Evolutionary conservation across 495 filamentous ascomycete genomes (phyloP).

Genomic region (Neurospora africana): DNA sequence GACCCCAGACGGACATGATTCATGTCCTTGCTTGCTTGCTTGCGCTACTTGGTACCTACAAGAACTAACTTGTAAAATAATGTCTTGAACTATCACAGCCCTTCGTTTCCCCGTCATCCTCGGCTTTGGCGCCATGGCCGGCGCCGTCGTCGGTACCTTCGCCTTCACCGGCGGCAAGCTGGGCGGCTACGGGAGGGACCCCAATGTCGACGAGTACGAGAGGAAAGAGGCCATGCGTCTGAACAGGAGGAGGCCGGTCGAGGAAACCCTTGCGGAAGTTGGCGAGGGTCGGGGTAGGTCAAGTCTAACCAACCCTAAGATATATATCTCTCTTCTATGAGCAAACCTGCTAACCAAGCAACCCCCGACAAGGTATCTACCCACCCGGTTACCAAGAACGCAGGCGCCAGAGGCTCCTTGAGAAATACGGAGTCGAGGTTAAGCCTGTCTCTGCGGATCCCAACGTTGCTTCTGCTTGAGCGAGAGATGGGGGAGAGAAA

Average conservation of each 20-base stretch:
- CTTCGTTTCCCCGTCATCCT: conserved; percentile 70
- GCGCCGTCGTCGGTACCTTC: conserved; percentile 55
- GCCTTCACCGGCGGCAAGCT: conserved; percentile 68
- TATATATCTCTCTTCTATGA: neutral
- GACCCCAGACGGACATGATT: neutral
- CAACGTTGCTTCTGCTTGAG: conserved; percentile 9
- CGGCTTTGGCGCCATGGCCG: conserved; percentile 59
- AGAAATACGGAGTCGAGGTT: conserved; percentile 85
- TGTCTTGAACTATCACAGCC: conserved; percentile 23
- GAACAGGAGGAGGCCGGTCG: conserved; percentile 62
- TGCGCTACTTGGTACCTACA: neutral
- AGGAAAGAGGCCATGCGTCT: conserved; percentile 66
- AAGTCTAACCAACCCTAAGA: neutral
- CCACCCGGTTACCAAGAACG: conserved; percentile 81
- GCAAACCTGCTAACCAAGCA: neutral
- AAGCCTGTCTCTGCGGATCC: conserved; percentile 36
- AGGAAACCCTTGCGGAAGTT: conserved; percentile 71
- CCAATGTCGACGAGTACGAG: conserved; percentile 65
- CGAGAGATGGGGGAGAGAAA: neutral
- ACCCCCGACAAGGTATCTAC: conserved; percentile 52
- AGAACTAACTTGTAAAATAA: conserved; percentile 19
- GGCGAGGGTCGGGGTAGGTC: conserved; percentile 82
- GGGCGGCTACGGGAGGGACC: conserved; percentile 44
- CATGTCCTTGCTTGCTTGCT: neutral
- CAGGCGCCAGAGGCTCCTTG: conserved; percentile 70